Evolutionary conservation across 2,329 filamentous ascomycete species (phyloP).

Genomic region (Nannizziopsis arthrosporioides): DNA sequence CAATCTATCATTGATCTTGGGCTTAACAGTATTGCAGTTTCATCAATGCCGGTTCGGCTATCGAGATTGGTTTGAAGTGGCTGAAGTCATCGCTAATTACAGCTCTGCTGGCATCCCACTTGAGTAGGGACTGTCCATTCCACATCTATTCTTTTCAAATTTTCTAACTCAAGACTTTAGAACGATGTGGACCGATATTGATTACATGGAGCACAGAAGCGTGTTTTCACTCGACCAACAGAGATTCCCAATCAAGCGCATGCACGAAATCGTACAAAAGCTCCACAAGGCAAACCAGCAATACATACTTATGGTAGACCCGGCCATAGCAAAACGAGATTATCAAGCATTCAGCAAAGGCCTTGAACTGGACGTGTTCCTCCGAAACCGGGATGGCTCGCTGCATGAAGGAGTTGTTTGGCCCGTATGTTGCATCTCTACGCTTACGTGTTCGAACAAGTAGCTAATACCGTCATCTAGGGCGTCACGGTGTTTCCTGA

Average conservation of each 20-base stretch:
- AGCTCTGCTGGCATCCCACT: conserved; percentile 46
- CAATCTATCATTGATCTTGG: neutral
- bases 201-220: conserved; percentile 50
- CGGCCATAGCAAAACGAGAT: conserved; percentile 60
- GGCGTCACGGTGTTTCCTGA: conserved; percentile 46
- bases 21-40: conserved; percentile 31
- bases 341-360: conserved; percentile 43
- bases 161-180: neutral
- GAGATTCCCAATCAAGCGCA: conserved; percentile 41
- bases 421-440: conserved; percentile 37
- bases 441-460: neutral
- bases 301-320: conserved; percentile 51
- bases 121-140: conserved; percentile 27
- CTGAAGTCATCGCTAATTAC: conserved; percentile 46
- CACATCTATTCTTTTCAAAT: neutral
- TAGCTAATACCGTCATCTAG: neutral
- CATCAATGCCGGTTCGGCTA: conserved; percentile 83
- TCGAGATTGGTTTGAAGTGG: conserved; percentile 55
- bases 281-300: conserved; percentile 46
- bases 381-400: conserved; percentile 45
- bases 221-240: conserved; percentile 48
- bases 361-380: conserved; percentile 38
- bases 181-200: conserved; percentile 32
- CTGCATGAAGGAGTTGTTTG: conserved; percentile 45
- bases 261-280: conserved; percentile 40